These are phyloP conservation scores for Apiospora malaysiana DNA, from an alignment of 2,329 filamentous ascomycete species.

Conservation along the genomic window DNA sequence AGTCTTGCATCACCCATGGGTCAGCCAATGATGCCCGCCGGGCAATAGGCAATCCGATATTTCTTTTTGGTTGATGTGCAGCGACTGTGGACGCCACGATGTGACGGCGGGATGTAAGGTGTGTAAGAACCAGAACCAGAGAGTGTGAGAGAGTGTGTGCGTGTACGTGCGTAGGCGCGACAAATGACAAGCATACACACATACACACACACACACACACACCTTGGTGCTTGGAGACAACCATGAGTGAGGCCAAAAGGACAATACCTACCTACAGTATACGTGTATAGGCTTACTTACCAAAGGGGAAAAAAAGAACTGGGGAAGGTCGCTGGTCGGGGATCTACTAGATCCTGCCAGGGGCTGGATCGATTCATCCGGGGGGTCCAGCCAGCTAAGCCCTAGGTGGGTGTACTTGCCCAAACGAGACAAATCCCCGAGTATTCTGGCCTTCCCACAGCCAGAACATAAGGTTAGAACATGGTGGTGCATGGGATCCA, in stretches of 20 bases:
- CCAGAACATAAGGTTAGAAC: no score
- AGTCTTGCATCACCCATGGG: not conserved
- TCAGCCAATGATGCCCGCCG: not conserved
- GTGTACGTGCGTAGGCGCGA: not conserved
- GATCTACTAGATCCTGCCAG: conserved; percentile 16
- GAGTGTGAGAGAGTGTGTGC: not conserved
- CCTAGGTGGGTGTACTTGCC: not conserved
- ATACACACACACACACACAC: no score
- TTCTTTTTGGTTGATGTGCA: not conserved
- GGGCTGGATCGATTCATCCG: conserved; percentile 14
- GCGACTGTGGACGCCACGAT: conserved; percentile 6
- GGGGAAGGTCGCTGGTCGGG: conserved; percentile 9
- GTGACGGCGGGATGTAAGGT: conserved; percentile 3
- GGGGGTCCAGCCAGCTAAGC: not conserved
- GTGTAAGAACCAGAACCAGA: not conserved
- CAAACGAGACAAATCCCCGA: not conserved
- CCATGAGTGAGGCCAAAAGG: not conserved
- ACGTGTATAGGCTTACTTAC: not conserved
- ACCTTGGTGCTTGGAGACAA: not conserved
- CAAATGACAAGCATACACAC: not conserved
- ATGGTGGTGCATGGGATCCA: not conserved
- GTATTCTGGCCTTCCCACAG: no score
- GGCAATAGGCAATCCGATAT: not conserved
- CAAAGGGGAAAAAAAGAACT: not conserved
- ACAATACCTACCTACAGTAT: not conserved